A percentile compares a stretch with the other conserved stretches of the same genome.
phyloP scores from a whole-genome alignment of 305 asterid species.

The Stenogyne calaminthoides region DNA sequence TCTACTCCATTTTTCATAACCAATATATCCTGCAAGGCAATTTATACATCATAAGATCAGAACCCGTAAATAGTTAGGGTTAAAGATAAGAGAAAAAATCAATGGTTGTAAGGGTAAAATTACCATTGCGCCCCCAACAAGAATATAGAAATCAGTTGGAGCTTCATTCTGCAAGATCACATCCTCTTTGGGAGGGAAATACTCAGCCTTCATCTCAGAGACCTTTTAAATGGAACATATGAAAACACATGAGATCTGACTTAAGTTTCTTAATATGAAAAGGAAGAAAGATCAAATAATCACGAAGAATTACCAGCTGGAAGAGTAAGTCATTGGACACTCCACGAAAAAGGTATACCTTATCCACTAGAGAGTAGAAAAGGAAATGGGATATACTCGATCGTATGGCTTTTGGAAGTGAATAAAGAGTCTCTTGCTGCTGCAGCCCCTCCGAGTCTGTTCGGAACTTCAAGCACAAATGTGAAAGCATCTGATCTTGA shows the following conservation, averaged over 20 bases:
- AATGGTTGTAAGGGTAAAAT: slow-evolving; percentile 11
- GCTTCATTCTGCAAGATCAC: slow-evolving; percentile 91
- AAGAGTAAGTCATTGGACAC: slow-evolving; percentile 85
- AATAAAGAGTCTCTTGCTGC: slow-evolving; percentile 82
- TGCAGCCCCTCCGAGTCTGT: slow-evolving; percentile 85
- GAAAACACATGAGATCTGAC: neutral
- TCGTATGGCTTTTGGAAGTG: slow-evolving; percentile 92
- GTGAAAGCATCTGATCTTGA: slow-evolving; percentile 94
- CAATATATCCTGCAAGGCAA: slow-evolving; percentile 65
- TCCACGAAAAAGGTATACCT: slow-evolving; percentile 75
- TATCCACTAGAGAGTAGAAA: slow-evolving; percentile 68
- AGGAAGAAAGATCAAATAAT: neutral
- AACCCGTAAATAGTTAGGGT: neutral
- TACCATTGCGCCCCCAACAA: slow-evolving; percentile 87
- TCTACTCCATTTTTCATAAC: slow-evolving; percentile 58
- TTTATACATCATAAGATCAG: slow-evolving; percentile 14
- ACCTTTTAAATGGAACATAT: slow-evolving; percentile 43
- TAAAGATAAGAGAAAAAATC: neutral
- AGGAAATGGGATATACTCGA: slow-evolving; percentile 89
- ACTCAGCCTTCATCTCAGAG: slow-evolving; percentile 94
- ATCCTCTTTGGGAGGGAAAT: slow-evolving; percentile 89
- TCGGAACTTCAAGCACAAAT: slow-evolving; percentile 84
- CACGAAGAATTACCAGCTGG: slow-evolving; percentile 61
- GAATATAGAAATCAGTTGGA: slow-evolving; percentile 79
- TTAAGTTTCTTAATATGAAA: neutral